phyloP scores from a whole-genome alignment of 495 filamentous ascomycete species.

The Penicillium antarcticum region DNA sequence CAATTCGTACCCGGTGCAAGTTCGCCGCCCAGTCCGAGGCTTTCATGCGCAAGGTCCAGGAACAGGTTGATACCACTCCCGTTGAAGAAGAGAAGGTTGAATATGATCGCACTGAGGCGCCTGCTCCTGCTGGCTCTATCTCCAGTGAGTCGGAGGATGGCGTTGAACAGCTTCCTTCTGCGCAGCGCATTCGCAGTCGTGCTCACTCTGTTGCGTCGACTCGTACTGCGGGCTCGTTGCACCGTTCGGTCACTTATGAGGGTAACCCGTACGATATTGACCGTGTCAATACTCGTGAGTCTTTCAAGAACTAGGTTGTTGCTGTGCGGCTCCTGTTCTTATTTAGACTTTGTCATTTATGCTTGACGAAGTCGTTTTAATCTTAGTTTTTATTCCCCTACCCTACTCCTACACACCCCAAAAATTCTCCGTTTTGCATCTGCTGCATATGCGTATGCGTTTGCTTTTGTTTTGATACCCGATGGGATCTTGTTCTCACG shows the following conservation, averaged over 20 bases:
- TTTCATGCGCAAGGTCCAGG: slow-evolving; percentile 45
- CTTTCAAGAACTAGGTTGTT: slow-evolving; percentile 27
- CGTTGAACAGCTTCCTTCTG: slow-evolving; percentile 13
- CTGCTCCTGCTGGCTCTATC: slow-evolving; percentile 20
- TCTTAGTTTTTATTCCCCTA: slow-evolving; percentile 8
- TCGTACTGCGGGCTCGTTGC: slow-evolving; percentile 24
- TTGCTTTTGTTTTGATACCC: slow-evolving; percentile 5
- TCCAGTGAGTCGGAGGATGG: slow-evolving; percentile 27
- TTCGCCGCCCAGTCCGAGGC: slow-evolving; percentile 59
- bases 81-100: slow-evolving; percentile 16
- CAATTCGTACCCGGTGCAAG: slow-evolving; percentile 68
- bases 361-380: slow-evolving; percentile 1
- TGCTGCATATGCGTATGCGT: neutral
- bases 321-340: neutral
- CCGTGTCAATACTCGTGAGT: slow-evolving; percentile 44
- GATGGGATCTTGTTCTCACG: neutral
- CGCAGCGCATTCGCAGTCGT: slow-evolving; percentile 30
- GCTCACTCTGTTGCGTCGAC: slow-evolving; percentile 31
- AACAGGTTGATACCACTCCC: slow-evolving; percentile 13
- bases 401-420: neutral
- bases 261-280: slow-evolving; percentile 46
- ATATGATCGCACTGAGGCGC: slow-evolving; percentile 43
- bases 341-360: neutral
- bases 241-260: slow-evolving; percentile 34
- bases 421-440: neutral